A percentile compares a stretch with the other conserved stretches of the same genome.
phyloP scores from a whole-genome alignment of 768 basidiomycete species.

The Podaxis carcinomalis region DNA sequence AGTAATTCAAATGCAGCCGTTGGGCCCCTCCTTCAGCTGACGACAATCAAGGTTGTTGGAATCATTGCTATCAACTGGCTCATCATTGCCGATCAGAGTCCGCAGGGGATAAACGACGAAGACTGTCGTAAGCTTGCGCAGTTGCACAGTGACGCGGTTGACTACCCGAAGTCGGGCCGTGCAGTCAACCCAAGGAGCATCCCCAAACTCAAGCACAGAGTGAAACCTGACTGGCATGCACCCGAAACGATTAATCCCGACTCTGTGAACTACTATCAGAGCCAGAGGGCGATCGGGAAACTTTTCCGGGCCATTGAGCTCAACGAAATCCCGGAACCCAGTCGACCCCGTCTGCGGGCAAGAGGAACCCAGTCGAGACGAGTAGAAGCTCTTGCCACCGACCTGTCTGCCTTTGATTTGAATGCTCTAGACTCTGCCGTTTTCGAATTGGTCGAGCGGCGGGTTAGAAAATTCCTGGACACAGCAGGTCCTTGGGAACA shows the following conservation, averaged over 20 bases:
- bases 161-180: conserved; percentile 58
- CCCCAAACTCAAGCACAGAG: conserved; percentile 34
- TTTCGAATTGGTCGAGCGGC: conserved; percentile 17
- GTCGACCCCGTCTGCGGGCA: conserved; percentile 3
- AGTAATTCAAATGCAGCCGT: conserved; percentile 13
- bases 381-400: neutral
- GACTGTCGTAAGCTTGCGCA: conserved; percentile 51
- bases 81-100: conserved; percentile 56
- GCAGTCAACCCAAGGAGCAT: conserved; percentile 36
- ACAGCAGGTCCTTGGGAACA: conserved; percentile 16
- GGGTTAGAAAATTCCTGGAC: conserved; percentile 29
- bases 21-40: neutral
- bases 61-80: conserved; percentile 62
- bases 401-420: conserved; percentile 1
- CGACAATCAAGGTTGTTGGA: conserved; percentile 44
- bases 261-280: conserved; percentile 43
- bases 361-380: conserved; percentile 8
- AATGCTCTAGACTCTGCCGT: neutral
- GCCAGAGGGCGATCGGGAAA: conserved; percentile 51
- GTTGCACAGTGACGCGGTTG: conserved; percentile 62
- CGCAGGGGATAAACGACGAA: conserved; percentile 38
- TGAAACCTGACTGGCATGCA: conserved; percentile 62
- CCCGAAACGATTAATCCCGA: conserved; percentile 47
- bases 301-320: conserved; percentile 61
- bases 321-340: conserved; percentile 16